Conservation (phyloP, 306 rosid genomes). For the Cicer yamashitae region DNA sequence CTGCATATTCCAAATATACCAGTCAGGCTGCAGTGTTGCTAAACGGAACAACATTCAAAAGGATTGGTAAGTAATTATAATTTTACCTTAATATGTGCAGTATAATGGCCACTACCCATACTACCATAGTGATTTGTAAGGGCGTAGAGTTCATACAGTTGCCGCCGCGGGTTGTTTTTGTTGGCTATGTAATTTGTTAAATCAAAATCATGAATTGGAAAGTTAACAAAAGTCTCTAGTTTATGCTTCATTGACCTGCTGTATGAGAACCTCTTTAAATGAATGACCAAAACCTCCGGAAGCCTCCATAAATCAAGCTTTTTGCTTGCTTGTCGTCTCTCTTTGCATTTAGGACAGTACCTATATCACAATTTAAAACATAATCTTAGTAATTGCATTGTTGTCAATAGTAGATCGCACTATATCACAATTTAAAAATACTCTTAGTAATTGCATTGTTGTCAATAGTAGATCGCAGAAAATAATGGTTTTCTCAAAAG, state of each 20-base stretch:
- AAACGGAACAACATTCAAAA: constrained; percentile 25
- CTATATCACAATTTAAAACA: constrained; percentile 55
- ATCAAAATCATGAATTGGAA: constrained; percentile 92
- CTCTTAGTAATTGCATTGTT: no score
- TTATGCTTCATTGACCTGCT: constrained; percentile 99
- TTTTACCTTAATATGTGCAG: constrained; percentile 94
- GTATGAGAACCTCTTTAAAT: constrained; percentile 94
- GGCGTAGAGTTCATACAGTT: constrained; percentile 88
- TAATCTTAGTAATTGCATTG: no score
- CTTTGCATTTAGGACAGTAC: constrained; percentile 93
- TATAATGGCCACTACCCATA: constrained; percentile 99
- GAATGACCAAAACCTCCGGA: constrained; percentile 95
- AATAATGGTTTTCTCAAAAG: no score
- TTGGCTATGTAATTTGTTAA: constrained; percentile 87
- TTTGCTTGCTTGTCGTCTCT: constrained; percentile 95
- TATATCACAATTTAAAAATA: constrained; percentile 49
- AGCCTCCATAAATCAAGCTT: constrained; percentile 99
- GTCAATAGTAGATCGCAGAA: no score
- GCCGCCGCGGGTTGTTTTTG: constrained; percentile 76
- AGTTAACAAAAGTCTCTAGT: constrained; percentile 90
- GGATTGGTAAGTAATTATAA: constrained; percentile 27
- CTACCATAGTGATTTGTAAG: constrained; percentile 96
- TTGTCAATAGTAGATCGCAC: constrained; percentile 15
- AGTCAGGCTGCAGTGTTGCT: constrained; percentile 24
- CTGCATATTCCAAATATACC: constrained; percentile 53